phyloP scores from a whole-genome alignment of 2,329 filamentous ascomycete species.

The Orbilia blumenaviensis region DNA sequence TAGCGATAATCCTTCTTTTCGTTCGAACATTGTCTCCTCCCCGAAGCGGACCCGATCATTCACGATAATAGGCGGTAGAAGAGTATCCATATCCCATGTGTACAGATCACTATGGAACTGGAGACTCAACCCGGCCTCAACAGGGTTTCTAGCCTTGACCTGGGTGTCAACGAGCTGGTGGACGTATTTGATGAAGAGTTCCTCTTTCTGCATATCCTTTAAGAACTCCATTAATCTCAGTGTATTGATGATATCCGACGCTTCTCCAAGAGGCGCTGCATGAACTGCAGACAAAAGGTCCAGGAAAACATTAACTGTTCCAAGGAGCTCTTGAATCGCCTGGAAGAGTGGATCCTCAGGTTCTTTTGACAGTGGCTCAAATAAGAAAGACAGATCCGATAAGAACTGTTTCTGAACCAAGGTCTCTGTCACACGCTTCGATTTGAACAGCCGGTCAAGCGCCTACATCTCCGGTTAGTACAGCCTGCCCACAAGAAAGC shows the following conservation, averaged over 20 bases:
- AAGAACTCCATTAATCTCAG: slow-evolving; percentile 94
- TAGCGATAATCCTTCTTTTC: slow-evolving; percentile 91
- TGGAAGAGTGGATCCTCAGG: slow-evolving; percentile 77
- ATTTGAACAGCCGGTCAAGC: slow-evolving; percentile 87
- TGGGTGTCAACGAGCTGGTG: slow-evolving; percentile 87
- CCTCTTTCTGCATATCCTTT: slow-evolving; percentile 94
- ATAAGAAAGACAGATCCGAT: slow-evolving; percentile 81
- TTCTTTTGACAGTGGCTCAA: slow-evolving; percentile 73
- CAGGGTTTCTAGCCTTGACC: slow-evolving; percentile 76
- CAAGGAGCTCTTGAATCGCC: slow-evolving; percentile 80
- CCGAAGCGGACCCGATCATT: slow-evolving; percentile 75
- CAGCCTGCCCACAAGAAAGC: not conserved
- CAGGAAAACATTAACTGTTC: slow-evolving; percentile 86
- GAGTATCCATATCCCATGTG: slow-evolving; percentile 73
- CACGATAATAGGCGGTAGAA: slow-evolving; percentile 61
- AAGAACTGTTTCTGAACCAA: slow-evolving; percentile 94
- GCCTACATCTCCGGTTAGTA: slow-evolving; percentile 63
- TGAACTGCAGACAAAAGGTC: slow-evolving; percentile 91
- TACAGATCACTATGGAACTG: slow-evolving; percentile 92
- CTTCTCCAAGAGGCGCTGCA: slow-evolving; percentile 75
- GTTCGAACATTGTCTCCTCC: slow-evolving; percentile 85
- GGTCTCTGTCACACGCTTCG: slow-evolving; percentile 84
- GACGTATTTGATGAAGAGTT: slow-evolving; percentile 95
- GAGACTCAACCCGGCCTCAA: slow-evolving; percentile 87
- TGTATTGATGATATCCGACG: slow-evolving; percentile 84